Conservation (phyloP, 129 eudicot genomes). For the Helianthus annuus region DNA sequence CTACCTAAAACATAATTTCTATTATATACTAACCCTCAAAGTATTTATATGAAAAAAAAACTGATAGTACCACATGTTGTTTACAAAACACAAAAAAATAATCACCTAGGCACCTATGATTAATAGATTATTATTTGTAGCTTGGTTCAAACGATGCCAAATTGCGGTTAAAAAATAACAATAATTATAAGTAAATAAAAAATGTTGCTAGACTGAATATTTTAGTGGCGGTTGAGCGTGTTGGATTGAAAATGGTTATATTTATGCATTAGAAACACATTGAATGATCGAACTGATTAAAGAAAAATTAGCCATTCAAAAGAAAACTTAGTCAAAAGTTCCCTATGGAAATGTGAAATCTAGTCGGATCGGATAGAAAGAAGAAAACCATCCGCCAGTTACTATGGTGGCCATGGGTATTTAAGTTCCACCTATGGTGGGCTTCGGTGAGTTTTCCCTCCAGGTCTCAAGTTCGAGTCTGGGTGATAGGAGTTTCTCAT, state of each 20-base stretch:
- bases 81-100: neutral
- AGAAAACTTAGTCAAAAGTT: neutral
- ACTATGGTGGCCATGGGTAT: too few relatives aligned
- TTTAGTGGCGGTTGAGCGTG: slow-evolving; percentile 22
- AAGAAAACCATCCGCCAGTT: too few relatives aligned
- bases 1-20: too few relatives aligned
- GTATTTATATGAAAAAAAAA: neutral
- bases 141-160: slow-evolving; percentile 13
- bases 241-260: slow-evolving; percentile 21
- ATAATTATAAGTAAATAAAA: too few relatives aligned
- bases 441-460: too few relatives aligned
- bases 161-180: neutral
- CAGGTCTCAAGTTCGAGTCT: too few relatives aligned
- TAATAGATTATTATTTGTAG: slow-evolving; percentile 5
- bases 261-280: neutral
- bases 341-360: too few relatives aligned
- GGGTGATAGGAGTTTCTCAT: too few relatives aligned
- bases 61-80: slow-evolving; percentile 10
- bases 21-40: too few relatives aligned
- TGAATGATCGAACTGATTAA: neutral
- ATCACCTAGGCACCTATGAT: neutral
- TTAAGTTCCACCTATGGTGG: too few relatives aligned
- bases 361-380: too few relatives aligned
- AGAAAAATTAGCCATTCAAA: too few relatives aligned
- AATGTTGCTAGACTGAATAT: slow-evolving; percentile 13